phyloP scores from a whole-genome alignment of 805 yeast species.

The Pichia sporocuriosa region DNA sequence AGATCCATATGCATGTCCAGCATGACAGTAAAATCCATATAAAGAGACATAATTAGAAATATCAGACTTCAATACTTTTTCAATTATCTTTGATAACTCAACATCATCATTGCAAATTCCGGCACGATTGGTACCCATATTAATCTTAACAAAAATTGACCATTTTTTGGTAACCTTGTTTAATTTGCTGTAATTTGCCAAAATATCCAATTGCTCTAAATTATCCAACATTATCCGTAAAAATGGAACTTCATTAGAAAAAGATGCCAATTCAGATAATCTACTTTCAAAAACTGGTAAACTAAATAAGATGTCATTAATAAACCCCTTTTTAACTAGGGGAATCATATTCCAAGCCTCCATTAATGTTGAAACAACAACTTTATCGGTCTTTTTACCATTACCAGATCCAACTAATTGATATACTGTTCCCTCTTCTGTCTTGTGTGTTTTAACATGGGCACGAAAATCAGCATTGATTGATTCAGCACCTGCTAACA shows the following conservation, averaged over 20 bases:
- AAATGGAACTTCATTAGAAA: conserved; percentile 36
- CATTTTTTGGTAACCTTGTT: conserved; percentile 34
- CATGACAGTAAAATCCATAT: conserved; percentile 72
- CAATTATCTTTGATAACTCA: conserved; percentile 8
- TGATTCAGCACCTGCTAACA: conserved; percentile 40
- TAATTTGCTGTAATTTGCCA: conserved; percentile 32
- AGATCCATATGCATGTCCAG: conserved; percentile 66
- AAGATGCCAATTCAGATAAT: conserved; percentile 40
- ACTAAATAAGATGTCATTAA: conserved; percentile 47
- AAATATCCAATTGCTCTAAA: conserved; percentile 44
- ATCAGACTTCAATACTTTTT: conserved; percentile 22
- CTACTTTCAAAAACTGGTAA: conserved; percentile 50
- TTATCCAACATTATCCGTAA: conserved; percentile 54
- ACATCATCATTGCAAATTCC: conserved; percentile 36
- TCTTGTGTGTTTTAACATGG: conserved; percentile 69
- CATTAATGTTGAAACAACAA: conserved; percentile 61
- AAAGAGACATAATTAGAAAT: conserved; percentile 33
- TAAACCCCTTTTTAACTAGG: conserved; percentile 10
- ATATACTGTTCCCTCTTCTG: conserved; percentile 48
- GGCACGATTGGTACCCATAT: conserved; percentile 69
- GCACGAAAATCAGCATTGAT: conserved; percentile 48
- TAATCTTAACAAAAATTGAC: conserved; percentile 62
- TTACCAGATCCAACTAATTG: conserved; percentile 42
- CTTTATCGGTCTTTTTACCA: conserved; percentile 34
- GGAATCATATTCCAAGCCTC: conserved; percentile 59